Conservation (phyloP, 2,329 filamentous ascomycete genomes). For the Penicillium sp. region DNA sequence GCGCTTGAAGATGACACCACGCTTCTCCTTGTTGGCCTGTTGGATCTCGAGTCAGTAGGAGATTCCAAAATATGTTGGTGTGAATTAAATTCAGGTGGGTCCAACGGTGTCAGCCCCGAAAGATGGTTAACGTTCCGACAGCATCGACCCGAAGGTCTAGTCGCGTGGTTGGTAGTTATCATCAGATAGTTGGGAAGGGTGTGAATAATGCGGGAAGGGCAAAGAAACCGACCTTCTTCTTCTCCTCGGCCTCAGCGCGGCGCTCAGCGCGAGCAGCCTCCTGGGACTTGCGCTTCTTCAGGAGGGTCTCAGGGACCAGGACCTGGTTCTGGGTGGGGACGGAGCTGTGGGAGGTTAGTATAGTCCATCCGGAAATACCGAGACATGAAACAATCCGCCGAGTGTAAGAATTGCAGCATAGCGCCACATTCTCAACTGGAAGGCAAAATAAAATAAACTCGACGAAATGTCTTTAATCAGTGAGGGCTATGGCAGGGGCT, state of each 20-base stretch:
- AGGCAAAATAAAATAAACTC: slow-evolving; percentile 59
- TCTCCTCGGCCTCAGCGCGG: slow-evolving; percentile 72
- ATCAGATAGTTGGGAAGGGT: slow-evolving; percentile 58
- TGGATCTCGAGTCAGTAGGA: slow-evolving; percentile 26
- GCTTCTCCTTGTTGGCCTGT: slow-evolving; percentile 98
- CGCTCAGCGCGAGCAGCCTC: slow-evolving; percentile 97
- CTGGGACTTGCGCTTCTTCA: slow-evolving; percentile 99
- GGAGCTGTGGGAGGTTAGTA: slow-evolving; percentile 68
- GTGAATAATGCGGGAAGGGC: slow-evolving; percentile 13
- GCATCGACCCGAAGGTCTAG: slow-evolving; percentile 91
- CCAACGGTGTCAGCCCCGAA: slow-evolving; percentile 66
- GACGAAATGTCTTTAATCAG: slow-evolving; percentile 73
- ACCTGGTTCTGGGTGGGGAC: slow-evolving; percentile 93
- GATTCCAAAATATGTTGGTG: slow-evolving; percentile 10
- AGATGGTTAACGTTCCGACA: slow-evolving; percentile 65
- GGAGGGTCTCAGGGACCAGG: slow-evolving; percentile 96
- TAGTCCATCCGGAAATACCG: slow-evolving; percentile 64
- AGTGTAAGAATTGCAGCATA: slow-evolving; percentile 85
- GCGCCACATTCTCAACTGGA: slow-evolving; percentile 84
- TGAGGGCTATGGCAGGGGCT: slow-evolving; percentile 50
- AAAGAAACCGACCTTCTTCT: slow-evolving; percentile 71
- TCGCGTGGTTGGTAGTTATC: slow-evolving; percentile 74
- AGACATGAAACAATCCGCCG: slow-evolving; percentile 65
- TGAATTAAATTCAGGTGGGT: slow-evolving; percentile 14
- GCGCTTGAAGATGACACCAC: slow-evolving; percentile 97